Base-by-base conservation (phyloP, 2,329 filamentous ascomycete species). In the Neoarthrinium moseri region DNA sequence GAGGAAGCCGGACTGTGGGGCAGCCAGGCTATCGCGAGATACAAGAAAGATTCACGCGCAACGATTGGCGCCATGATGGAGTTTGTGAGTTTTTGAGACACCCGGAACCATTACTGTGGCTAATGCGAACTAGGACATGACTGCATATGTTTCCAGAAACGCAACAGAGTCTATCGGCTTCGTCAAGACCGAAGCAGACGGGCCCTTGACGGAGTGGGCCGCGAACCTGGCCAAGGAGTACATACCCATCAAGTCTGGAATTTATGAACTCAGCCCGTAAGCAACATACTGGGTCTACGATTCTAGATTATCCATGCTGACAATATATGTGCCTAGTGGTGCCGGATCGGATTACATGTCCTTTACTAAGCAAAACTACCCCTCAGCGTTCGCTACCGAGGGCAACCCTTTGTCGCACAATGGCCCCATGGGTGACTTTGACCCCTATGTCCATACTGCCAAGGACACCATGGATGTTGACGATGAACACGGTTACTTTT, bases 51-150 rank as follows among this genome's bases (percentile, higher is more conserved):
- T 56, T 69, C 78, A 32, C 74, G 77, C 32, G 75, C 77, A 6
- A 73, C 81, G 39, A 75, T 89, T 54, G 87, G 84, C 52, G 86
- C 86, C 27, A 90, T 90, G 86, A 73, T 90, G 51, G 85, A 89
- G 63, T 67, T 68, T 49, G 41, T 44, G 22, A 44, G 41, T 24
- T 10, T 18, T 8, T 10, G 10, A 7, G 10, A 4, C 12, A 21
- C 12, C 7, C 13, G 6, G 3, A 3, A 20, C 11, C 6, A 22
- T 4, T 3, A 1, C 11, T 20, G 6, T 5, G 23, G 4, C 40
- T 43, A 12, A 34, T 17, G 12, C 13, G 2, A 18, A 13, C 18
- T 44, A 66, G 57, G 68, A 71, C 49, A 70, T 70, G 68, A 68
- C 66, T 3, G 68, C 63, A 7, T 71, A 67, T 32, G 37, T 68